A percentile compares a stretch with the other conserved stretches of the same genome.
Conservation (phyloP, 352 stramenopile species). For the Pythium grandisporangium region DNA sequence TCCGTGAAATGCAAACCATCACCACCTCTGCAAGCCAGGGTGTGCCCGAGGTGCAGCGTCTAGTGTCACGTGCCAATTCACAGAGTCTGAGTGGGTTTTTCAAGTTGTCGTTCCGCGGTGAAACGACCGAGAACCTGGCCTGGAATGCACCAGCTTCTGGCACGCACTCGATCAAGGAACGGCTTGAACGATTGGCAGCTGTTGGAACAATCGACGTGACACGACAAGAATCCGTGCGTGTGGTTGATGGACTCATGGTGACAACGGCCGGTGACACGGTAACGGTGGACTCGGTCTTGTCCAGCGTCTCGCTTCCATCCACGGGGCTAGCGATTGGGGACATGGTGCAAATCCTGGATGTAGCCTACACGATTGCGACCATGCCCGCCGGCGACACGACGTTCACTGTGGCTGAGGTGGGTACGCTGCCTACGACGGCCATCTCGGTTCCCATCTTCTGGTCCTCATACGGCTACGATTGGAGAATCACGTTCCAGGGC, state of each 20-base stretch:
- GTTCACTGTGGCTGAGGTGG: slow-evolving; percentile 9
- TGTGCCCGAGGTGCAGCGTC: slow-evolving; percentile 50
- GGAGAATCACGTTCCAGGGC: slow-evolving; percentile 64
- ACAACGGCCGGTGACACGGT: slow-evolving; percentile 20
- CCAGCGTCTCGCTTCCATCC: slow-evolving; percentile 12
- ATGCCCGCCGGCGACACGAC: slow-evolving; percentile 1
- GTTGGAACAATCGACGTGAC: slow-evolving; percentile 57
- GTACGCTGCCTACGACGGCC: slow-evolving; percentile 7
- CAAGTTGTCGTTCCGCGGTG: slow-evolving; percentile 44
- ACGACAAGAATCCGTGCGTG: slow-evolving; percentile 24
- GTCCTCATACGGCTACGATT: slow-evolving; percentile 58
- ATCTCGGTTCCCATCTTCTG: slow-evolving; percentile 56
- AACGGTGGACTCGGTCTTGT: slow-evolving; percentile 16
- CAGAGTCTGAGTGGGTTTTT: slow-evolving; percentile 55
- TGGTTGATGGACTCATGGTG: slow-evolving; percentile 29
- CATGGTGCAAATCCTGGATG: slow-evolving; percentile 47
- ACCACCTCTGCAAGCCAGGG: slow-evolving; percentile 63
- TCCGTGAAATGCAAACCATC: slow-evolving; percentile 57
- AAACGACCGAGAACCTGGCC: slow-evolving; percentile 53
- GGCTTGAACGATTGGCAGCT: slow-evolving; percentile 51
- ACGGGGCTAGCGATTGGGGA: slow-evolving; percentile 16
- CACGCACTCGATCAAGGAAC: slow-evolving; percentile 55
- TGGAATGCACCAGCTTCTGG: slow-evolving; percentile 55
- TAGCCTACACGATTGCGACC: slow-evolving; percentile 21
- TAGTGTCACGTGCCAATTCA: slow-evolving; percentile 50